phyloP scores from a whole-genome alignment of 352 stramenopile species.

The Phytophthora podocarpi region DNA sequence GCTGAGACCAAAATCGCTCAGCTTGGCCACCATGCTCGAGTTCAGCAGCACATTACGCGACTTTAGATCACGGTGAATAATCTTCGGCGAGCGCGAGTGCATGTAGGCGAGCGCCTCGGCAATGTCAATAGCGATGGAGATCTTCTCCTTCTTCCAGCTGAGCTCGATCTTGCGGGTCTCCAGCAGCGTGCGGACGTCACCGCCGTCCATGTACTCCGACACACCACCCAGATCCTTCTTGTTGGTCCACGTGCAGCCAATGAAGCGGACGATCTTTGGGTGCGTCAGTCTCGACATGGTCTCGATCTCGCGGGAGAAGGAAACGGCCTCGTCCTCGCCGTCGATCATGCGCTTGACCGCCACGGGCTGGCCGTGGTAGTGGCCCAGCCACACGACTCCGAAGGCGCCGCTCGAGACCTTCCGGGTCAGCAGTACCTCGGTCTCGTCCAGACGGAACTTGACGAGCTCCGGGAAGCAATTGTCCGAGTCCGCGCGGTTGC shows the following conservation, averaged over 20 bases:
- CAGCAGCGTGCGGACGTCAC: constrained; percentile 81
- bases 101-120: constrained; percentile 83
- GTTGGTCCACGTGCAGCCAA: constrained; percentile 85
- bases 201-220: constrained; percentile 89
- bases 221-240: constrained; percentile 77
- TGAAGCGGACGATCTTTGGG: constrained; percentile 87
- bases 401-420: constrained; percentile 86
- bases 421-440: constrained; percentile 79
- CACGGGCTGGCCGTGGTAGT: constrained; percentile 87
- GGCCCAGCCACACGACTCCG: constrained; percentile 83
- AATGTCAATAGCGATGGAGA: constrained; percentile 85
- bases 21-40: constrained; percentile 79
- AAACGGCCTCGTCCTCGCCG: constrained; percentile 72
- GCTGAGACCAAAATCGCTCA: constrained; percentile 85
- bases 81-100: constrained; percentile 81
- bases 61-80: constrained; percentile 89
- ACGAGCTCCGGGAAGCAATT: constrained; percentile 76
- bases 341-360: constrained; percentile 90
- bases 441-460: constrained; percentile 81
- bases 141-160: constrained; percentile 83
- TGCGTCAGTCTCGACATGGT: constrained; percentile 83
- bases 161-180: constrained; percentile 85
- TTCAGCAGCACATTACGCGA: constrained; percentile 85
- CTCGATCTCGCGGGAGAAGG: constrained; percentile 82
- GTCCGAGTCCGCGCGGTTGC: constrained; percentile 42